Evolutionary conservation across 257 asterid species (phyloP).

Genomic region (Scutellaria baicalensis): DNA sequence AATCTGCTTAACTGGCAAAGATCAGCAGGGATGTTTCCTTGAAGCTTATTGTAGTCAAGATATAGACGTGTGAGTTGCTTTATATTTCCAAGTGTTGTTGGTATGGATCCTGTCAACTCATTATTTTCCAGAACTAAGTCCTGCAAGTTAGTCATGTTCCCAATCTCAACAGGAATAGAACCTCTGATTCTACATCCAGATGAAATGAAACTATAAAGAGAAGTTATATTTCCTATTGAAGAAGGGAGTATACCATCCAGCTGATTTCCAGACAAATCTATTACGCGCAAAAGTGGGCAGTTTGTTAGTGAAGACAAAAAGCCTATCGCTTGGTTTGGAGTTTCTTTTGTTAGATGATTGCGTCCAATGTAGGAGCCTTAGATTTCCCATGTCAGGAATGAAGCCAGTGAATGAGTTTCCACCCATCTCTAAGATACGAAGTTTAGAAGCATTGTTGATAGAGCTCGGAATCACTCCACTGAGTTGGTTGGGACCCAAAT

Average conservation of each 20-base stretch:
- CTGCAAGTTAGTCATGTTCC: constrained; percentile 12
- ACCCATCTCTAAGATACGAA: constrained; percentile 9
- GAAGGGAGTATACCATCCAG: constrained; percentile 38
- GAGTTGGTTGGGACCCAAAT: constrained; percentile 16
- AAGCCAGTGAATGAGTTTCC: constrained; percentile 25
- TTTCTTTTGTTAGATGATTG: constrained; percentile 29
- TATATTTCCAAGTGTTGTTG: constrained; percentile 10
- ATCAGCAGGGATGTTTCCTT: constrained; percentile 18
- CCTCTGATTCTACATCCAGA: constrained; percentile 26
- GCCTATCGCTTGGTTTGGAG: too few species aligned
- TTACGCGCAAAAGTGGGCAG: constrained; percentile 10
- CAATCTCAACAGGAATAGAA: constrained; percentile 20
- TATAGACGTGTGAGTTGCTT: neutral
- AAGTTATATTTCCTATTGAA: constrained; percentile 38
- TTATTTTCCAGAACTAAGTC: too few species aligned
- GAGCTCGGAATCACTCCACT: constrained; percentile 35
- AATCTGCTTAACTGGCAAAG: constrained; percentile 17
- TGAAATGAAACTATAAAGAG: constrained; percentile 19
- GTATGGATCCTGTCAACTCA: constrained; percentile 20
- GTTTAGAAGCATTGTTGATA: constrained; percentile 38
- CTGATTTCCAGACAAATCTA: constrained; percentile 33
- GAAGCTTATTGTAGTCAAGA: constrained; percentile 9
- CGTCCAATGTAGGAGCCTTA: constrained; percentile 13
- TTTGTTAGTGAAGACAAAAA: constrained; percentile 37
- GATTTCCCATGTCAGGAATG: constrained; percentile 29